phyloP scores from a whole-genome alignment of 345 rosid species.

The Conringia planisiliqua region DNA sequence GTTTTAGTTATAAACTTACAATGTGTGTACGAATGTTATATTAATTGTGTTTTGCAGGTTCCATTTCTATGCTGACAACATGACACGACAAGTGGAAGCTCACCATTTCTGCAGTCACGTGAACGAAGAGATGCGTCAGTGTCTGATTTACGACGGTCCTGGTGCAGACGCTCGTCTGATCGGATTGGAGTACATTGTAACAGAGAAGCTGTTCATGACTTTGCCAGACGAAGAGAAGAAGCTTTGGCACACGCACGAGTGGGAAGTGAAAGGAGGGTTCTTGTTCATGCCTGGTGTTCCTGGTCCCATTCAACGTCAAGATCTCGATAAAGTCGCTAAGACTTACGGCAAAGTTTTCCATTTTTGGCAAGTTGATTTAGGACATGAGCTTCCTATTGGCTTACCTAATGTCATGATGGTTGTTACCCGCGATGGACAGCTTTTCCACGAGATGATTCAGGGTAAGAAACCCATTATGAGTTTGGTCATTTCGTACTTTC shows the following conservation, averaged over 20 bases:
- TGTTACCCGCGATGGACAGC: slow-evolving; percentile 66
- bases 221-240: slow-evolving; percentile 71
- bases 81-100: slow-evolving; percentile 74
- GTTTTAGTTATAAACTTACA: background rate
- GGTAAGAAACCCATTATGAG: slow-evolving; percentile 19
- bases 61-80: slow-evolving; percentile 65
- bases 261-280: slow-evolving; percentile 76
- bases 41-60: slow-evolving; percentile 39
- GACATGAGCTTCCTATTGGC: slow-evolving; percentile 69
- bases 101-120: slow-evolving; percentile 75
- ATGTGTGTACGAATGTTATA: background rate
- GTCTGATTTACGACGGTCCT: slow-evolving; percentile 61
- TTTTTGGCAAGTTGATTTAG: slow-evolving; percentile 87
- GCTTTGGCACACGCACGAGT: slow-evolving; percentile 75
- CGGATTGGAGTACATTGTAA: slow-evolving; percentile 68
- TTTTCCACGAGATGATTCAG: slow-evolving; percentile 44
- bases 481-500: background rate
- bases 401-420: slow-evolving; percentile 77
- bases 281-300: slow-evolving; percentile 75
- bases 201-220: slow-evolving; percentile 63
- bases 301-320: slow-evolving; percentile 56
- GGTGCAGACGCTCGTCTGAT: slow-evolving; percentile 50
- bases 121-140: slow-evolving; percentile 83
- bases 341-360: slow-evolving; percentile 74
- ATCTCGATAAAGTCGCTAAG: slow-evolving; percentile 62